A percentile compares a stretch with the other conserved stretches of the same genome.
Conservation (phyloP, 768 basidiomycete genomes). For the Saitozyma sp. region DNA sequence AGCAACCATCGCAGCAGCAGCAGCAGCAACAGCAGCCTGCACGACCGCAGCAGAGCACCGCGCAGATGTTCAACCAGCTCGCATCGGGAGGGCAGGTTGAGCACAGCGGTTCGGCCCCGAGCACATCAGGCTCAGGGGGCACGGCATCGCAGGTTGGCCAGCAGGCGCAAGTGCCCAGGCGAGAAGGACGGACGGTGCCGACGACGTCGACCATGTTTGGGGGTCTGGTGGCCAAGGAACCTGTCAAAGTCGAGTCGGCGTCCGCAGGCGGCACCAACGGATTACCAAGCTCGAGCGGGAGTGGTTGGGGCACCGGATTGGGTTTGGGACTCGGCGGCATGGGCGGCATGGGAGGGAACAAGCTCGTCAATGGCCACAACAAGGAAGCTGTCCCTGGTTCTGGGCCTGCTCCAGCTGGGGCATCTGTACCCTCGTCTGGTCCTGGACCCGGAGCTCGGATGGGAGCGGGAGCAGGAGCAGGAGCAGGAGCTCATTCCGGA, state of each 20-base stretch:
- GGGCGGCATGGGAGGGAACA: too few species aligned
- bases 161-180: slow-evolving; percentile 15
- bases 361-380: too few species aligned
- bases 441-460: background rate
- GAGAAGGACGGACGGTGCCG: slow-evolving; percentile 41
- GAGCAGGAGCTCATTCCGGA: background rate
- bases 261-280: background rate
- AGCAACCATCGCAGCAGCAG: background rate
- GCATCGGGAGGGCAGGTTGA: background rate
- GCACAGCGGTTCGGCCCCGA: background rate
- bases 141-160: slow-evolving; percentile 8
- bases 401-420: too few species aligned
- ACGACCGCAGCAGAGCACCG: slow-evolving; percentile 1
- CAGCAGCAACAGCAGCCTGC: background rate
- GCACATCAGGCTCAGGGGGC: background rate
- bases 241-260: background rate
- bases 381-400: too few species aligned
- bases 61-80: background rate
- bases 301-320: background rate
- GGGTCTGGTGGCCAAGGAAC: background rate
- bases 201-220: slow-evolving; percentile 39
- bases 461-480: background rate
- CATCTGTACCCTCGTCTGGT: background rate
- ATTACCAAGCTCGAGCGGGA: background rate
- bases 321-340: background rate